A percentile compares a stretch with the other conserved stretches of the same genome.
These are phyloP conservation scores for Irpex sp. DNA, from an alignment of 1,284 basidiomycete species.

Conservation along the genomic window DNA sequence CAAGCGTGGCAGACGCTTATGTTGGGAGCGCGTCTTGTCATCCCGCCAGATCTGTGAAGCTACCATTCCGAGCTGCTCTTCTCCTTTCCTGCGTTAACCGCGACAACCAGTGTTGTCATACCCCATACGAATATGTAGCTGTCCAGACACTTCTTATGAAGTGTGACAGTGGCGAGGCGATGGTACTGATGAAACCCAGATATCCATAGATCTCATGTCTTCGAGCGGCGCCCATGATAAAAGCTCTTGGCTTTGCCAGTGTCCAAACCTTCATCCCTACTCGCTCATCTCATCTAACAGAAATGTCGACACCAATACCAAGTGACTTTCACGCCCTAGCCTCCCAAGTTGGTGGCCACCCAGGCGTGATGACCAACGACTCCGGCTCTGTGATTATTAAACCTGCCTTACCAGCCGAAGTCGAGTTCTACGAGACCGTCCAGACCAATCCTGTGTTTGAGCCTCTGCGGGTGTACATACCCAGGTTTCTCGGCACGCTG, in stretches of 20 bases:
- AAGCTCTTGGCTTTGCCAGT: background rate
- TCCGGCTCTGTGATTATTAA: slow-evolving; percentile 86
- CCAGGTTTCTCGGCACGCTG: slow-evolving; percentile 76
- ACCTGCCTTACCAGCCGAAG: slow-evolving; percentile 69
- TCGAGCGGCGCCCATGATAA: background rate
- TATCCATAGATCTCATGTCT: background rate
- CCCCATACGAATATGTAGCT: too few species aligned
- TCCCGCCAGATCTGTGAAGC: too few species aligned
- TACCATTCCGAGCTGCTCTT: too few species aligned
- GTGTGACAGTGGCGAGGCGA: too few species aligned
- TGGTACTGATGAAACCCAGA: too few species aligned
- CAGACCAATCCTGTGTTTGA: slow-evolving; percentile 39
- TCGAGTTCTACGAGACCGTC: slow-evolving; percentile 76
- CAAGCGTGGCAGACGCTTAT: too few species aligned
- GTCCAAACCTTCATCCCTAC: background rate
- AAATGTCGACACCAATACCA: background rate
- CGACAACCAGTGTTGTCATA: too few species aligned
- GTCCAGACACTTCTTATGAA: too few species aligned
- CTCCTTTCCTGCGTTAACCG: too few species aligned
- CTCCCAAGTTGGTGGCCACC: slow-evolving; percentile 87
- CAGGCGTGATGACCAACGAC: slow-evolving; percentile 70
- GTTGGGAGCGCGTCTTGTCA: too few species aligned
- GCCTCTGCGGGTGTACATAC: slow-evolving; percentile 54
- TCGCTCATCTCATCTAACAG: background rate
- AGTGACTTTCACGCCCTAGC: slow-evolving; percentile 28